A percentile compares a stretch with the other conserved stretches of the same genome.
Conservation (phyloP, 2,329 filamentous ascomycete species). For the Xylaria digitata region DNA sequence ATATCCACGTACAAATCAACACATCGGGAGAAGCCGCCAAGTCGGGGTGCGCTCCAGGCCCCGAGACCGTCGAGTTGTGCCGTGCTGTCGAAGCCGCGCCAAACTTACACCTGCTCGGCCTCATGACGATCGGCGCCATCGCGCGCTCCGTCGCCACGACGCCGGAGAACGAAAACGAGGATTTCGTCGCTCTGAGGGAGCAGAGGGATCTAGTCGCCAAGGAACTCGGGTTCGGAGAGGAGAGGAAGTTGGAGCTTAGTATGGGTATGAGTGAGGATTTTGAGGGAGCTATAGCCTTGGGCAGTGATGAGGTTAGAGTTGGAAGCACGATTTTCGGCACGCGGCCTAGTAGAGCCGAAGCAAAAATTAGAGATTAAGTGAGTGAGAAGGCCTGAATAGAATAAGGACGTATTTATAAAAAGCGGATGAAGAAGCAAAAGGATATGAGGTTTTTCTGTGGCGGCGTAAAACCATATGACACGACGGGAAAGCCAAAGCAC, state of each 20-base stretch:
- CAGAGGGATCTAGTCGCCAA: constrained; percentile 76
- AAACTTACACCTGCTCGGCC: constrained; percentile 77
- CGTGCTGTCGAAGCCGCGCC: constrained; percentile 72
- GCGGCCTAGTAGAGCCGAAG: constrained; percentile 81
- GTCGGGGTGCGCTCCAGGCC: constrained; percentile 78
- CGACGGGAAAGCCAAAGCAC: neutral
- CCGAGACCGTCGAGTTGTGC: constrained; percentile 72
- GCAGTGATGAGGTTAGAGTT: constrained; percentile 89
- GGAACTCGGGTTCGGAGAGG: constrained; percentile 65
- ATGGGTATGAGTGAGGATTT: constrained; percentile 99
- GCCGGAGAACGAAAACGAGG: constrained; percentile 86
- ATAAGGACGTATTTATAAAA: neutral
- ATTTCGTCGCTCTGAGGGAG: constrained; percentile 77
- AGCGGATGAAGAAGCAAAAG: neutral
- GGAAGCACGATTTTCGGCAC: constrained; percentile 94
- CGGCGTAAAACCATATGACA: neutral
- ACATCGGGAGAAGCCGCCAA: constrained; percentile 90
- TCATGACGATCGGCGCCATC: constrained; percentile 99
- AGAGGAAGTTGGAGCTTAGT: constrained; percentile 78
- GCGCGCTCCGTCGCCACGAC: constrained; percentile 81
- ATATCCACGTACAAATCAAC: constrained; percentile 93
- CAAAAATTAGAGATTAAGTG: constrained; percentile 65
- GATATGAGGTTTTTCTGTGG: neutral
- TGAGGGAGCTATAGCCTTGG: constrained; percentile 84
- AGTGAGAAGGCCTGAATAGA: neutral